These are phyloP conservation scores for Leccinum olivaceopallidum DNA, from an alignment of 768 basidiomycete species.

Conservation along the genomic window DNA sequence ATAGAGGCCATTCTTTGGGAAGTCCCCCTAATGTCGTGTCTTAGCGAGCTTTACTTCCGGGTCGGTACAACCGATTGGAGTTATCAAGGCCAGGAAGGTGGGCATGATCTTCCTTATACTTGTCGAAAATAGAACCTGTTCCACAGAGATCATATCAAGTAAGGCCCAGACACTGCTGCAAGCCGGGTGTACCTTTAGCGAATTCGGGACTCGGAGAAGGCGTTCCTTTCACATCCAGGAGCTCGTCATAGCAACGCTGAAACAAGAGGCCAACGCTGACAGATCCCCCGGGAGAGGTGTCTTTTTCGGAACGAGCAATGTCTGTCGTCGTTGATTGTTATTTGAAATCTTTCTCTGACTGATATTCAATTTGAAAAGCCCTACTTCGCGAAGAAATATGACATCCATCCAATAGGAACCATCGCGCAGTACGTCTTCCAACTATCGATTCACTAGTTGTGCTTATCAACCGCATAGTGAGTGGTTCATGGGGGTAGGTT, in stretches of 20 bases:
- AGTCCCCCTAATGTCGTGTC: constrained; percentile 89
- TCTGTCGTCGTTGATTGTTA: constrained; percentile 30
- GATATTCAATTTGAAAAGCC: constrained; percentile 45
- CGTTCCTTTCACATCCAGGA: constrained; percentile 77
- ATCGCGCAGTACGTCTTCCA: constrained; percentile 75
- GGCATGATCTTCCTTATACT: constrained; percentile 3
- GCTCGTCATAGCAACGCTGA: constrained; percentile 66
- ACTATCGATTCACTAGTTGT: neutral
- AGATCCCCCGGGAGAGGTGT: constrained; percentile 51
- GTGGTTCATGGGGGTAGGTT: constrained; percentile 86
- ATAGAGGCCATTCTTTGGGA: constrained; percentile 91
- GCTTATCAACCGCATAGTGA: constrained; percentile 49
- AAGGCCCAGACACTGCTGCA: constrained; percentile 69
- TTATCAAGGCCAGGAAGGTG: constrained; percentile 80
- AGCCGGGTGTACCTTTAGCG: constrained; percentile 71
- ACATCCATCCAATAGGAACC: constrained; percentile 68
- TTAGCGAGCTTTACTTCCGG: constrained; percentile 88
- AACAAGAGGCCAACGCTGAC: constrained; percentile 65
- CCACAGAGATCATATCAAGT: constrained; percentile 63
- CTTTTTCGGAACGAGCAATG: constrained; percentile 82
- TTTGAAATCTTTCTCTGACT: neutral
- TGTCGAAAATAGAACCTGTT: neutral
- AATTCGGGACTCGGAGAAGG: constrained; percentile 85
- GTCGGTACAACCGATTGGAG: constrained; percentile 79
- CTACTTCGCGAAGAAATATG: constrained; percentile 79